Evolutionary conservation across 768 basidiomycete genomes (phyloP).

Genomic region (Xerocomellus intermedius): DNA sequence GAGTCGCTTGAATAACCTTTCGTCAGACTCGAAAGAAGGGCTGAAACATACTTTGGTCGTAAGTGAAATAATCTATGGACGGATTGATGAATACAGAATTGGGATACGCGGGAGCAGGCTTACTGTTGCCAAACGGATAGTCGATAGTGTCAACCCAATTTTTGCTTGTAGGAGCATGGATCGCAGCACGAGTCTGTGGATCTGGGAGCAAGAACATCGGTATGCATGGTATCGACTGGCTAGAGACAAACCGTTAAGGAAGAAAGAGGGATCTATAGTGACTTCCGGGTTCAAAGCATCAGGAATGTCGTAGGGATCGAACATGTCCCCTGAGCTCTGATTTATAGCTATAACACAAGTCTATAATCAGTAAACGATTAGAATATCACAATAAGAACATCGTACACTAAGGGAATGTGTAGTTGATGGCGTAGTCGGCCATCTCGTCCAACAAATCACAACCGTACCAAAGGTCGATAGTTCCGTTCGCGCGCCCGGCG

Average conservation of each 20-base stretch:
- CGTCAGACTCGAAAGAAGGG: background rate
- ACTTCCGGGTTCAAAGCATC: slow-evolving; percentile 55
- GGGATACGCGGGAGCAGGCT: slow-evolving; percentile 1
- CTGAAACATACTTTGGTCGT: slow-evolving; percentile 34
- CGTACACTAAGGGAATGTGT: slow-evolving; percentile 61
- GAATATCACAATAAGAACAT: background rate
- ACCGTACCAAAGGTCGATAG: slow-evolving; percentile 62
- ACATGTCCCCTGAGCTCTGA: slow-evolving; percentile 31
- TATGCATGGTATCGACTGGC: too few relatives aligned
- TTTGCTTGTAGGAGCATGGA: slow-evolving; percentile 67
- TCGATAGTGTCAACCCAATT: slow-evolving; percentile 37
- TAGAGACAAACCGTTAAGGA: slow-evolving; percentile 56
- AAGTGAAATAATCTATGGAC: slow-evolving; percentile 15
- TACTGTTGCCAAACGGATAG: slow-evolving; percentile 37
- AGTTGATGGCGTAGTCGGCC: slow-evolving; percentile 72
- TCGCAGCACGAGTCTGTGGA: slow-evolving; percentile 50
- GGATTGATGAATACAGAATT: background rate
- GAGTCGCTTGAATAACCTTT: background rate
- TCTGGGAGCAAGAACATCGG: slow-evolving; percentile 35
- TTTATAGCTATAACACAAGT: slow-evolving; percentile 16
- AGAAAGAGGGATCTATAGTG: slow-evolving; percentile 47
- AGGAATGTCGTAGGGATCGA: slow-evolving; percentile 52
- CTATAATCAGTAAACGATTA: slow-evolving; percentile 4
- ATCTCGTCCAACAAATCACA: slow-evolving; percentile 65
- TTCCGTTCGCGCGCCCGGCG: slow-evolving; percentile 47